Evolutionary conservation across 1,139 yeast genomes (phyloP), one percentile per base, ranked within the genome.

Genomic region (Yamadazyma atlantica): DNA sequence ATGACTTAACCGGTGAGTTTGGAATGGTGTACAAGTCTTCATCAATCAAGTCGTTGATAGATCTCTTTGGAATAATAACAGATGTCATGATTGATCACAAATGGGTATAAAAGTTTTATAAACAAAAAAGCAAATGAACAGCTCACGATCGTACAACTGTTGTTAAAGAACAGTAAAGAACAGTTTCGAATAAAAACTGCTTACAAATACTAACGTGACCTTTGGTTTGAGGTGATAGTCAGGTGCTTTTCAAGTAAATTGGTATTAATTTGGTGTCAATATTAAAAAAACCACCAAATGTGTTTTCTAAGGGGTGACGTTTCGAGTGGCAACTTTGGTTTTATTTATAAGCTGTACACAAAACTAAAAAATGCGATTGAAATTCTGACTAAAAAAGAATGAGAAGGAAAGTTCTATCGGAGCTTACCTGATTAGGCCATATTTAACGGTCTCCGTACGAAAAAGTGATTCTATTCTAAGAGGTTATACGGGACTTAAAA

Each of bases 11-110:
- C 2, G 62, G 58, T 22, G 54, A 53, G 29, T 55, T 54, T 6
- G 74, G 74, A 40, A 75, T 60, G 50, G 73, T 80, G 46, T 75
- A 76, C 39, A 82, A 60, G 52, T 82, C 88, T 46, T 82, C 89
- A 43, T 80, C 86, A 66, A 78, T 68, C 30, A 78, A 73, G 48
- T 78, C 85, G 25, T 80, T 75, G 42, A 77, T 56, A 14, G 83
- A 68, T 52, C 82, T 71, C 56, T 78, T 69, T 24, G 78, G 78
- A 45, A 69, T 62, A 19, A 65, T 63, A 4, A 74, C 71, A n/a
- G 79, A 71, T 23, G 79, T 62, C 76, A 75, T 73, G 12, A 23
- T 19, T 19, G 9, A 19, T 19, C 22, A 19, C 6, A 19, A 6
- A 19, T 19, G 9, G n/a, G 6, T 19, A 19, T 19, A 19, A 19